Evolutionary conservation across 305 asterid species (phyloP).

Genomic region (Fraxinus latifolia): DNA sequence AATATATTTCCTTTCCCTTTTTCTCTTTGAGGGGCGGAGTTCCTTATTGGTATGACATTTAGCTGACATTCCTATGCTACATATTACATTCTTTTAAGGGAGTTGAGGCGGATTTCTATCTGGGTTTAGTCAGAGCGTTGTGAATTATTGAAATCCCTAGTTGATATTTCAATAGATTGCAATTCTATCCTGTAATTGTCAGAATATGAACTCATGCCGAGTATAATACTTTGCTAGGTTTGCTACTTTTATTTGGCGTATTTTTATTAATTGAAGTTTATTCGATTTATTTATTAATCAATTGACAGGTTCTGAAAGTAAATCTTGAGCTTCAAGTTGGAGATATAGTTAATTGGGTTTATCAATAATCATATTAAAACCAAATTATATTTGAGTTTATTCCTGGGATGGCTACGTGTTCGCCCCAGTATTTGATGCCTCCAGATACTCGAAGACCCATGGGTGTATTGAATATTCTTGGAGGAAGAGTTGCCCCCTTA

Average conservation of each 20-base stretch:
- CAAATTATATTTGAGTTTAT: constrained; percentile 16
- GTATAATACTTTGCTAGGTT: background rate
- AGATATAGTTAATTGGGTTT: constrained; percentile 22
- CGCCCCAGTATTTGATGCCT: constrained; percentile 54
- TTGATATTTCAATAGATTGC: background rate
- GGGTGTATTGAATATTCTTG: constrained; percentile 47
- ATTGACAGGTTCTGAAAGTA: constrained; percentile 5
- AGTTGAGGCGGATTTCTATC: background rate
- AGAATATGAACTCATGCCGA: background rate
- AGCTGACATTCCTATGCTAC: background rate
- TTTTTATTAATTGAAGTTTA: background rate
- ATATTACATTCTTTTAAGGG: background rate
- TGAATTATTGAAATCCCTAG: background rate
- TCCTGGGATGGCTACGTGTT: constrained; percentile 63
- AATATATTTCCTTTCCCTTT: background rate
- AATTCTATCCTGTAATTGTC: background rate
- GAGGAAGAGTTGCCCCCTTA: constrained; percentile 50
- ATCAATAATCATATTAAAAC: constrained; percentile 21
- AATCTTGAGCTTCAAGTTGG: constrained; percentile 20
- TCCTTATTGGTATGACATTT: background rate
- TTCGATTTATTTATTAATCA: constrained; percentile 4
- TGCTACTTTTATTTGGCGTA: background rate
- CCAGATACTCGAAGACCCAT: constrained; percentile 46
- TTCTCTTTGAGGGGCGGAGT: background rate
- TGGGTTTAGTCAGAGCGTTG: constrained; percentile 3